Evolutionary conservation across 2,329 filamentous ascomycete genomes (phyloP).

Genomic region (Bipolaris oryzae): DNA sequence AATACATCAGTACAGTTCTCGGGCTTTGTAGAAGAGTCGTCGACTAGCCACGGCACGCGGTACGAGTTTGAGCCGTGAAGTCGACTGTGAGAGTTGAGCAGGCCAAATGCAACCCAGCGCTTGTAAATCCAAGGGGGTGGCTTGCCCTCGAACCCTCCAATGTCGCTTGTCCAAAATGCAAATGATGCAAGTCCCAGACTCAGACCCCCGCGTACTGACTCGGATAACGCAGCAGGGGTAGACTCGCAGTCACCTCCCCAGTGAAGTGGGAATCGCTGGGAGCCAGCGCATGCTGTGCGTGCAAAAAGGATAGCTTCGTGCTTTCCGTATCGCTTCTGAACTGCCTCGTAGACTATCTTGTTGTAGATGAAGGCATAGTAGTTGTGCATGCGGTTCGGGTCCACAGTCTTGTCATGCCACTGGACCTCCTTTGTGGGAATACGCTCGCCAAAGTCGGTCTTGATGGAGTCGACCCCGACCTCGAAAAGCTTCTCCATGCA

Average conservation of each 20-base stretch:
- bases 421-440: conserved; percentile 69
- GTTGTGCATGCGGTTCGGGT: conserved; percentile 74
- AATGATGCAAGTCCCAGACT: conserved; percentile 69
- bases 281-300: conserved; percentile 69
- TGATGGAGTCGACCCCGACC: conserved; percentile 72
- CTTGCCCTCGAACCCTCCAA: conserved; percentile 73
- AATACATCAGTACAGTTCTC: conserved; percentile 61
- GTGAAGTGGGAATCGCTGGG: conserved; percentile 67
- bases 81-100: conserved; percentile 72
- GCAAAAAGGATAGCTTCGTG: conserved; percentile 70
- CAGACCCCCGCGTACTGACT: conserved; percentile 70
- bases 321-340: conserved; percentile 60
- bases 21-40: conserved; percentile 61
- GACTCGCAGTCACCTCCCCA: conserved; percentile 80
- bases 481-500: conserved; percentile 70
- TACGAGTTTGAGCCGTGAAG: conserved; percentile 73
- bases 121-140: conserved; percentile 74
- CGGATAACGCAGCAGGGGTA: conserved; percentile 74
- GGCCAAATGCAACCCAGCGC: conserved; percentile 77
- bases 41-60: conserved; percentile 76
- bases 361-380: conserved; percentile 78
- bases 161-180: conserved; percentile 73
- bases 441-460: conserved; percentile 77
- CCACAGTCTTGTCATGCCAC: conserved; percentile 66
- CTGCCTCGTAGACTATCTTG: conserved; percentile 69